Evolutionary conservation across 225 moss, liverwort and hornwort species (phyloP).

Genomic region (Straminergon stramineum): DNA sequence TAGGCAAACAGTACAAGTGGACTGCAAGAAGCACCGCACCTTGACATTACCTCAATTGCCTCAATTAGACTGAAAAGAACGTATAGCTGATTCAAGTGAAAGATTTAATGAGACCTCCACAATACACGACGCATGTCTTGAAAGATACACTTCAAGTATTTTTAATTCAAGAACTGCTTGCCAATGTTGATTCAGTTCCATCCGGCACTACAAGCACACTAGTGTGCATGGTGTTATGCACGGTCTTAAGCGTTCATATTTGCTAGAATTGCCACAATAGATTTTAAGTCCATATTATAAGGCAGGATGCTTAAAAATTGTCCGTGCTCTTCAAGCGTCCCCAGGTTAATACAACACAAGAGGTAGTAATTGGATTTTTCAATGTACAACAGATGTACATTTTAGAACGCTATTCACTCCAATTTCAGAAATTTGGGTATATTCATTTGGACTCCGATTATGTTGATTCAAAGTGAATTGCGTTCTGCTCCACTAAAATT

Average conservation of each 20-base stretch:
- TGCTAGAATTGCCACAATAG: neutral
- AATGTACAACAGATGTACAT: neutral
- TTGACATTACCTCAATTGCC: neutral
- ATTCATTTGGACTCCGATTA: neutral
- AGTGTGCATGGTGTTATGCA: neutral
- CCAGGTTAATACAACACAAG: neutral
- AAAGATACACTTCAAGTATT: neutral
- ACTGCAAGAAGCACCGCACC: neutral
- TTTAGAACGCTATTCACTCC: neutral
- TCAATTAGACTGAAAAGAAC: neutral
- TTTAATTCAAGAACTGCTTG: neutral
- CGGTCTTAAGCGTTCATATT: neutral
- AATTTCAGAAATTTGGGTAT: neutral
- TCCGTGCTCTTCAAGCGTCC: neutral
- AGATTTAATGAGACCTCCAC: neutral
- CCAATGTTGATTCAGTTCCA: neutral
- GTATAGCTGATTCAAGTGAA: neutral
- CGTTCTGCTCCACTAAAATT: neutral
- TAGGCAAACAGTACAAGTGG: neutral
- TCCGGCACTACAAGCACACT: neutral
- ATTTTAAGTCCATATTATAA: neutral
- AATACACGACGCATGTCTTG: neutral
- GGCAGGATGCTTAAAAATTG: neutral
- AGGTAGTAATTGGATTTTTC: neutral
- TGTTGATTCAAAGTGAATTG: neutral